phyloP scores from a whole-genome alignment of 257 asterid genomes.

The Fraxinus pennsylvanica region DNA sequence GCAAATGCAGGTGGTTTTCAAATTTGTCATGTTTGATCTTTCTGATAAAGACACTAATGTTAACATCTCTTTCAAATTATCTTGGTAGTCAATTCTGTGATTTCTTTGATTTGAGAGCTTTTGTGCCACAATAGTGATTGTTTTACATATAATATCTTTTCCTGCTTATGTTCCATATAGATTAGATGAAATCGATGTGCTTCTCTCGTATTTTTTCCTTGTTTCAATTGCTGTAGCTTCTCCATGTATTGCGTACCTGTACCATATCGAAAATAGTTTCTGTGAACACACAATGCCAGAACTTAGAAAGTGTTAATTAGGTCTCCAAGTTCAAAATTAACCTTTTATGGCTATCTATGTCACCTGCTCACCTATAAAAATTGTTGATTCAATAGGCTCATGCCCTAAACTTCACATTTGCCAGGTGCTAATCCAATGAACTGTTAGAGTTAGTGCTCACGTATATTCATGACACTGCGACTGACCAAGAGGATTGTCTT shows the following conservation, averaged over 20 bases:
- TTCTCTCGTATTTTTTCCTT: neutral
- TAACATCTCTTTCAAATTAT: no score
- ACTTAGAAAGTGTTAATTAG: neutral
- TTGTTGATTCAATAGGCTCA: neutral
- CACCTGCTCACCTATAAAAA: neutral
- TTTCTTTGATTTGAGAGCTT: neutral
- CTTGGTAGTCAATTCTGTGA: neutral
- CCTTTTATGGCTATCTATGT: neutral
- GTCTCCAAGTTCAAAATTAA: neutral
- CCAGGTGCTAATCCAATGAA: neutral
- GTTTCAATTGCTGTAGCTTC: neutral
- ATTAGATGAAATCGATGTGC: neutral
- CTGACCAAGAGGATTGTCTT: no score
- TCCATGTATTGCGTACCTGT: neutral
- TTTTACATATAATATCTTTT: no score
- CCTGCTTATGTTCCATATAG: neutral
- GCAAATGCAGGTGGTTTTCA: conserved; percentile 85
- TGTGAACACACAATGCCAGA: neutral
- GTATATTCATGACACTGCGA: no score
- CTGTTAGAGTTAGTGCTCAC: no score
- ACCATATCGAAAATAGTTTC: neutral
- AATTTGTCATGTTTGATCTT: no score
- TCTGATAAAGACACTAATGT: neutral
- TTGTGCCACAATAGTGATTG: neutral
- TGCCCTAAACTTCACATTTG: neutral